Conservation (phyloP, 257 asterid species). For the Lantana camara region DNA sequence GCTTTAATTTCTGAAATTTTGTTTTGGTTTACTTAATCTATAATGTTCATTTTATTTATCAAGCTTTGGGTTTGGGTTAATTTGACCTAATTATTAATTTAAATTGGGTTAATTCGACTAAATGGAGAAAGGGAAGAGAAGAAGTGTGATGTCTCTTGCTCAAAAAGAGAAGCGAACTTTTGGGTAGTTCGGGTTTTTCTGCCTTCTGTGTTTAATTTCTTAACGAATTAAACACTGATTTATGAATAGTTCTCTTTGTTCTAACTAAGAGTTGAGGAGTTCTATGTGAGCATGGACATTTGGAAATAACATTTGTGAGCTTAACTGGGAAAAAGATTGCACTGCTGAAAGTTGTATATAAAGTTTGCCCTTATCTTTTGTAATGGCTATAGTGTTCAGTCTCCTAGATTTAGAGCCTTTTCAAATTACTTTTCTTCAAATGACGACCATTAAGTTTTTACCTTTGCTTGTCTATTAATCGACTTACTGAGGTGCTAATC, state of each 20-base stretch:
- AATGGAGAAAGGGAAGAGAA: slow-evolving; percentile 13
- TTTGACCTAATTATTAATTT: neutral
- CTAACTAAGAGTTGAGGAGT: slow-evolving; percentile 1
- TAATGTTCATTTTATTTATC: neutral
- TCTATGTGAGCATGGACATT: neutral
- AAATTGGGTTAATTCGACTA: too few species aligned
- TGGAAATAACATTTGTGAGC: neutral
- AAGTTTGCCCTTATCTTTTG: neutral
- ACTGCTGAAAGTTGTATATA: too few species aligned
- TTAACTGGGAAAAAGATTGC: too few species aligned
- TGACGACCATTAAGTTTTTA: too few species aligned
- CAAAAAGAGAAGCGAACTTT: slow-evolving; percentile 15
- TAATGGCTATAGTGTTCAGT: neutral
- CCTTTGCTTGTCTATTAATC: too few species aligned
- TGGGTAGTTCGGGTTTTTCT: neutral
- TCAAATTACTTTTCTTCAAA: neutral
- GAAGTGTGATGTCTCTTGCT: slow-evolving; percentile 17
- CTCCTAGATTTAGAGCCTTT: slow-evolving; percentile 9
- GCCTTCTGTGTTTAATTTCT: neutral
- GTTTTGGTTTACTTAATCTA: neutral
- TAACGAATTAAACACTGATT: neutral
- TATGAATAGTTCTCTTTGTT: neutral
- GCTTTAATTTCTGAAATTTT: neutral
- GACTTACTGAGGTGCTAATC: neutral
- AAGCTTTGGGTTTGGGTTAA: neutral